Percentiles rank a stretch among this genome's conserved stretches.
Evolutionary conservation across 2,329 filamentous ascomycete genomes (phyloP).

Genomic region (Camillea tinctor): DNA sequence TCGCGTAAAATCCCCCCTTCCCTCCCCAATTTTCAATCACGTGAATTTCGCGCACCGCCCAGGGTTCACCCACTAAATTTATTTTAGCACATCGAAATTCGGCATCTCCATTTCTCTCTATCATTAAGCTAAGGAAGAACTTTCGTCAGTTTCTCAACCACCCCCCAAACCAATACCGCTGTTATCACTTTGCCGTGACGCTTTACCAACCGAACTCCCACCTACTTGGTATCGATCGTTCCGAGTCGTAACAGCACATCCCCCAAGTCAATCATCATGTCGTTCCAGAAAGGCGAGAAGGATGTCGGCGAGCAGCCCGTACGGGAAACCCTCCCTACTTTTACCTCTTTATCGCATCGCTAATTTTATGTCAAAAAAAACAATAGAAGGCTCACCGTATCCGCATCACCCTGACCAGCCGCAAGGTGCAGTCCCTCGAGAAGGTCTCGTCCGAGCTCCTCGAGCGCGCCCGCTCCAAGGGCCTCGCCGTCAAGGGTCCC

Average conservation of each 20-base stretch:
- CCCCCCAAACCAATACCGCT: not conserved
- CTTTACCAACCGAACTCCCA: not conserved
- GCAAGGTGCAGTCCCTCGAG: constrained; percentile 94
- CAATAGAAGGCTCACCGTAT: constrained; percentile 89
- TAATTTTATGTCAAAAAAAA: no score
- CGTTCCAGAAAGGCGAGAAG: constrained; percentile 95
- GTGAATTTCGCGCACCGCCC: no score
- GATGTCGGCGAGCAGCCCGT: constrained; percentile 82
- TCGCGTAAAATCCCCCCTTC: no score
- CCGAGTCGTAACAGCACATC: not conserved
- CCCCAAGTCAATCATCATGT: constrained; percentile 62
- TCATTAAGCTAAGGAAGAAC: no score
- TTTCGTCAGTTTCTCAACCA: no score
- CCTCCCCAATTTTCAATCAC: no score
- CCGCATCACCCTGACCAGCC: constrained; percentile 94
- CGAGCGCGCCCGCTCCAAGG: constrained; percentile 98
- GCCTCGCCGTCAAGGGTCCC: constrained; percentile 96
- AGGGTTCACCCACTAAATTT: no score
- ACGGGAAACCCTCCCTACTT: constrained; percentile 40
- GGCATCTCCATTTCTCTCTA: no score
- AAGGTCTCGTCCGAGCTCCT: constrained; percentile 98
- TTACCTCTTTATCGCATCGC: no score
- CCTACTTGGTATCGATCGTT: not conserved
- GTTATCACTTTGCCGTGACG: not conserved
- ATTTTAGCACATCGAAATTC: no score